Evolutionary conservation across 305 asterid genomes (phyloP), one percentile per base, ranked within the genome.

Genomic region (Fraxinus dipetala): DNA sequence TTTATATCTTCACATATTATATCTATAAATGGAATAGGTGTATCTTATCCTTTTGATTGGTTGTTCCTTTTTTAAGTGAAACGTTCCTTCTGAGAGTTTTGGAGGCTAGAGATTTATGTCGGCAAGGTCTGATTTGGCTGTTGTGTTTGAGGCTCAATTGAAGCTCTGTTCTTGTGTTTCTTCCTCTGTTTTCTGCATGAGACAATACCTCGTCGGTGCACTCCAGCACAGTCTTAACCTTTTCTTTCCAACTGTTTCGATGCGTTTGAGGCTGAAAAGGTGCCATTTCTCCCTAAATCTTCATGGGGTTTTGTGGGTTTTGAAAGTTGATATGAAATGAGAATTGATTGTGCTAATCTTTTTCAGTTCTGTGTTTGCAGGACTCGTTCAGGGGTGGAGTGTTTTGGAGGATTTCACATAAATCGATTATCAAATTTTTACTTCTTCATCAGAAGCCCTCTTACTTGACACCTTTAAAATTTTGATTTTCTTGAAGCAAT

Each of bases 211-310:
- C 92, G 87, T 93, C 96, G 91, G 93, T 86, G 82, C 72, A 2
- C 35, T 83, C 40, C 92, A 86, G 92, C 95, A 87, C 92, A 88
- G 93, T 84, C 26, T 38, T 81, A 76, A 34, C 78, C 78, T 14
- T 87, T 78, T 79, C 82, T 84, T 78, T 82, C 90, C 92, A 77
- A 73, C 90, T 79, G 89, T 85, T 91, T 94, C 97, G 91, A 95
- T 95, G 99, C 97, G 97, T 93, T 93, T 95, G 97, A 93, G 97
- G 97, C 92, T 94, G 88, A 92, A 85, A 89, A 95, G 99, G 99
- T 95, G 65, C 0, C 0, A 0, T 11, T 22, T 72, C 63, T n/a
- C 20, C 36, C 80, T 78, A 83, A 85, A 82, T 86, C 90, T 88
- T 61, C 59, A 0, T 69, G 75, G 78, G 86, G 78, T 75, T 86